Conservation (phyloP, 2,329 filamentous ascomycete species). For the Claviceps lovelessii region DNA sequence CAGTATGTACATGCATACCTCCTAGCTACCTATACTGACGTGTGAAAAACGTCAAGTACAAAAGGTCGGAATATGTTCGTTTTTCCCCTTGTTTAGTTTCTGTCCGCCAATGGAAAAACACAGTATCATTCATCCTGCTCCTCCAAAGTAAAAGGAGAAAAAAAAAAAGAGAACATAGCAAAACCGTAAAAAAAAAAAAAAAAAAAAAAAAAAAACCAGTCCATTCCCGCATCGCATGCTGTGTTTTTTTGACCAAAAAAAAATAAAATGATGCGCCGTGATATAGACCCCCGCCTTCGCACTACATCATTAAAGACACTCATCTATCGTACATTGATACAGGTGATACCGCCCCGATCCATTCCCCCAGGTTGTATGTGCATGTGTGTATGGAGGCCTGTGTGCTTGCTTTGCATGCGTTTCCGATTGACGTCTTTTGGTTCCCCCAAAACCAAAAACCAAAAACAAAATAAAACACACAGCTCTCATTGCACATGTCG, state of each 20-base stretch:
- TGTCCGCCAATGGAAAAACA: neutral
- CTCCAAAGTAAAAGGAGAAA: neutral
- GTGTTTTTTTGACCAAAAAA: conserved; percentile 3
- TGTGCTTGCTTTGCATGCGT: neutral
- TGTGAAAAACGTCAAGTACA: neutral
- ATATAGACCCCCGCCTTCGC: conserved; percentile 5
- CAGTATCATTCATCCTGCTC: neutral
- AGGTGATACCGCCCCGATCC: conserved; percentile 19
- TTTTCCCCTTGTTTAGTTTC: neutral
- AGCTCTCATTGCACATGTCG: neutral
- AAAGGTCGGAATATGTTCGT: neutral
- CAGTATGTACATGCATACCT: no score
- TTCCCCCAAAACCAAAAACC: conserved; percentile 15
- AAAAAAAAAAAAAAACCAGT: conserved; percentile 1
- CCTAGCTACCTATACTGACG: neutral
- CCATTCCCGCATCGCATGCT: conserved; percentile 6
- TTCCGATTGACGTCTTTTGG: conserved; percentile 3
- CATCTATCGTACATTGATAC: conserved; percentile 23
- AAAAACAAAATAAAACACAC: neutral
- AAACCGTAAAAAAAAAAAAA: neutral
- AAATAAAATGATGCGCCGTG: conserved; percentile 9
- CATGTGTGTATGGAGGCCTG: neutral
- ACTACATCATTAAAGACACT: conserved; percentile 13
- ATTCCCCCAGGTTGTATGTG: neutral
- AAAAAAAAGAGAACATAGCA: neutral